Evolutionary conservation across 2,329 filamentous ascomycete species (phyloP).

Genomic region (Huntiella abstrusa): DNA sequence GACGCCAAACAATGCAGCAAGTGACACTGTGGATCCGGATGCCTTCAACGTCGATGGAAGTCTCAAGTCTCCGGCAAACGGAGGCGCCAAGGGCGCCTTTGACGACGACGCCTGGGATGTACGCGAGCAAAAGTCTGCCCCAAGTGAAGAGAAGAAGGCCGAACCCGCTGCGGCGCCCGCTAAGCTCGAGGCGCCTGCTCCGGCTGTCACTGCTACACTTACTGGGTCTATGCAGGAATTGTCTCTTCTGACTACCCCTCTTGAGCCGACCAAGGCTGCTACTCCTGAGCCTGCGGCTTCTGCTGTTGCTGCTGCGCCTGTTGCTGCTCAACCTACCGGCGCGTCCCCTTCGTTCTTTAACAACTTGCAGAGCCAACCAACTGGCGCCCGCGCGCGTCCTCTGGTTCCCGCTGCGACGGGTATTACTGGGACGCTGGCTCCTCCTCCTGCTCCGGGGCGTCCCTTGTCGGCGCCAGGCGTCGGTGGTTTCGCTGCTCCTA

Average conservation of each 20-base stretch:
- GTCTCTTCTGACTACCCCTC: conserved; percentile 32
- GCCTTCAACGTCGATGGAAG: conserved; percentile 43
- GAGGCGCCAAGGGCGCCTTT: conserved; percentile 39
- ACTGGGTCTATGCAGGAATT: conserved; percentile 49
- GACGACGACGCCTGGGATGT: conserved; percentile 97
- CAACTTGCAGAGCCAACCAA: conserved; percentile 15
- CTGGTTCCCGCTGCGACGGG: conserved; percentile 16
- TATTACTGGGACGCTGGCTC: conserved; percentile 15
- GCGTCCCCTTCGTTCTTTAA: conserved; percentile 42
- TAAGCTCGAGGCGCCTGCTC: conserved; percentile 15
- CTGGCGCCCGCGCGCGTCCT: conserved; percentile 24
- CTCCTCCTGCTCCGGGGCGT: conserved; percentile 54
- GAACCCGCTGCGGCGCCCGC: conserved; percentile 1
- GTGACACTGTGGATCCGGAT: conserved; percentile 72
- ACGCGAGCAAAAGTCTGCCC: conserved; percentile 31
- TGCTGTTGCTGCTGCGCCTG: conserved; percentile 16
- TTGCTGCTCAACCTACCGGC: conserved; percentile 28
- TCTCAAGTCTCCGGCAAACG: conserved; percentile 13
- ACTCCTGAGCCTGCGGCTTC: conserved; percentile 15
- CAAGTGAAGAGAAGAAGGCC: conserved; percentile 2
- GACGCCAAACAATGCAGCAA: conserved; percentile 67
- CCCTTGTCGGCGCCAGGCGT: conserved; percentile 68
- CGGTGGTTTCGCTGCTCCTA: conserved; percentile 45
- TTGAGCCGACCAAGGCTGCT: conserved; percentile 29
- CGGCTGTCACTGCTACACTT: conserved; percentile 16